Evolutionary conservation across 1,139 yeast genomes (phyloP).

Genomic region (Scheffersomyces lignicola): DNA sequence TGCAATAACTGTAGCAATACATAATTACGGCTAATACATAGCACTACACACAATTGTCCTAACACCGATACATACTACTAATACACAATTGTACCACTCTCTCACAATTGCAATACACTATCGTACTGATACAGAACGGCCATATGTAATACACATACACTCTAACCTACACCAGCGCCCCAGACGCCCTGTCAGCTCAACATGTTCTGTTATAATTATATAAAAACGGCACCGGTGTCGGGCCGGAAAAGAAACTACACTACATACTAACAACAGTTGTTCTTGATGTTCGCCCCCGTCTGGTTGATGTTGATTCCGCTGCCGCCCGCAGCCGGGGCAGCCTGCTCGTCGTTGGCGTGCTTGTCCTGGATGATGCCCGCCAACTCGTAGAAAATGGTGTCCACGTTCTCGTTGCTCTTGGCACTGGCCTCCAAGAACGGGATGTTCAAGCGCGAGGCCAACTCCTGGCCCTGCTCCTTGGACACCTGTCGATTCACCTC

Average conservation of each 20-base stretch:
- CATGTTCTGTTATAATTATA: no score
- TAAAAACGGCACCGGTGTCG: no score
- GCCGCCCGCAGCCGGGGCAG: constrained; percentile 19
- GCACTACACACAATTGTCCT: no score
- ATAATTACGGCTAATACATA: no score
- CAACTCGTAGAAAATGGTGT: constrained; percentile 84
- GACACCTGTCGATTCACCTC: constrained; percentile 74
- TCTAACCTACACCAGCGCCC: no score
- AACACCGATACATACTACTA: no score
- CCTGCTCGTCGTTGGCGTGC: constrained; percentile 45
- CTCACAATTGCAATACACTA: no score
- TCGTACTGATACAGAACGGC: no score
- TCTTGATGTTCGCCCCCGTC: constrained; percentile 29
- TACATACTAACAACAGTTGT: constrained; percentile 37
- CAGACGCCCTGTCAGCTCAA: no score
- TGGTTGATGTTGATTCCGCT: constrained; percentile 47
- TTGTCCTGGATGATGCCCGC: constrained; percentile 88
- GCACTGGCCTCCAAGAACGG: constrained; percentile 97
- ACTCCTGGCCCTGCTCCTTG: constrained; percentile 82
- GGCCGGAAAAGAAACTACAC: background rate
- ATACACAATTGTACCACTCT: no score
- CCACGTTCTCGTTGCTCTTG: constrained; percentile 88
- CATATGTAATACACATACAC: no score
- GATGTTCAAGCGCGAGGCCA: constrained; percentile 84
- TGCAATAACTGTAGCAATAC: no score